Evolutionary conservation across 148 eudicot genomes (phyloP).

Genomic region (Heliamphora exappendiculata): DNA sequence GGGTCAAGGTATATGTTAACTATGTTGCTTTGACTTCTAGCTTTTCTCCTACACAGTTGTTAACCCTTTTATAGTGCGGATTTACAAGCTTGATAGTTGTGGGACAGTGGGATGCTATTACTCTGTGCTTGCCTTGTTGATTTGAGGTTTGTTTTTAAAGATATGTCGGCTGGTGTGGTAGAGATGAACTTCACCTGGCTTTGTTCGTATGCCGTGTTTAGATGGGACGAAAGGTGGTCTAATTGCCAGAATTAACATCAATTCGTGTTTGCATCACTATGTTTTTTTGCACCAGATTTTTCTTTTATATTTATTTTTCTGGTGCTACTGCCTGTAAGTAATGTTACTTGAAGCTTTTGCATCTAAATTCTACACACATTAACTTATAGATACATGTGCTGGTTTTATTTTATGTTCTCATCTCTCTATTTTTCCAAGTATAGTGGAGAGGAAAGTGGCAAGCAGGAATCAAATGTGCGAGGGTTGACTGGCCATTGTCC

Average conservation of each 20-base stretch:
- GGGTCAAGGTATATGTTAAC: conserved; percentile 73
- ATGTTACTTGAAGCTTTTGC: not conserved
- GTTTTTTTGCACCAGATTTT: not conserved
- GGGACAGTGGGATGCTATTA: not conserved
- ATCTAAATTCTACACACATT: not conserved
- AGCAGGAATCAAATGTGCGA: conserved; percentile 84
- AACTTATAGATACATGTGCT: not conserved
- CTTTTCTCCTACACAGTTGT: not conserved
- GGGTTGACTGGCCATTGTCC: conserved; percentile 91
- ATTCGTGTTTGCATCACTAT: not conserved
- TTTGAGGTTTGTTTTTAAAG: not conserved
- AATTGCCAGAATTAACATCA: not conserved
- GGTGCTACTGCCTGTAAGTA: not conserved
- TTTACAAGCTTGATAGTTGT: not conserved
- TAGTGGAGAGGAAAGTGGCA: conserved; percentile 99
- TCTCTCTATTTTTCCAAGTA: conserved; percentile 30
- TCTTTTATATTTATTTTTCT: not conserved
- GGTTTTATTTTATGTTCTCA: conserved; percentile 10
- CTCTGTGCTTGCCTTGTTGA: not conserved
- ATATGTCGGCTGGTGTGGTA: not conserved
- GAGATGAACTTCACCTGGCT: not conserved
- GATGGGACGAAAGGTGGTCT: not conserved
- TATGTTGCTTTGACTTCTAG: conserved; percentile 13
- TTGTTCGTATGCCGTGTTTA: not conserved
- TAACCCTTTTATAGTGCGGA: not conserved